phyloP scores from a whole-genome alignment of 257 asterid genomes.

The Plantago major region DNA sequence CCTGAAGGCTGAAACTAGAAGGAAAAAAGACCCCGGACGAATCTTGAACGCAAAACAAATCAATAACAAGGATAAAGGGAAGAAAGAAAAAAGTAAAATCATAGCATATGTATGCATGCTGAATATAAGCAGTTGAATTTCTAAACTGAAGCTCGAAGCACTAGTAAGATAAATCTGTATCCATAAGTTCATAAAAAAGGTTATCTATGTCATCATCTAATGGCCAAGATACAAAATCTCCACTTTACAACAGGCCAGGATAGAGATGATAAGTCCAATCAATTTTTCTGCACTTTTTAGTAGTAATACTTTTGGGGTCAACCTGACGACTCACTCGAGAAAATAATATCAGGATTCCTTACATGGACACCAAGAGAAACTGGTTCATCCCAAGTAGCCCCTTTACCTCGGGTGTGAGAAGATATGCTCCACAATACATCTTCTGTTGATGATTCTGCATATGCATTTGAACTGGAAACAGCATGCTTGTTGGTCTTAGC shows the following conservation, averaged over 20 bases:
- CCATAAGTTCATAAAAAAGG: not conserved
- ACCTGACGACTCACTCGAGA: constrained; percentile 37
- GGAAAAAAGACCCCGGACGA: not conserved
- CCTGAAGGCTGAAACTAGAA: not conserved
- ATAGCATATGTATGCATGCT: not conserved
- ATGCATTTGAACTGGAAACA: constrained; percentile 33
- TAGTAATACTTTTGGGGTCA: constrained; percentile 7
- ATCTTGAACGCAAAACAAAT: not conserved
- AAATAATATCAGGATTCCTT: constrained; percentile 71
- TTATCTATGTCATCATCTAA: constrained; percentile 5
- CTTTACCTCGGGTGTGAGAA: constrained; percentile 30
- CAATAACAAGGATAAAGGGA: no score
- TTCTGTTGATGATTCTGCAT: constrained; percentile 30
- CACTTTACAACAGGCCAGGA: constrained; percentile 14
- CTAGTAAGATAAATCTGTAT: not conserved
- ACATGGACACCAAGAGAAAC: constrained; percentile 49
- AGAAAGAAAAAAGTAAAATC: no score
- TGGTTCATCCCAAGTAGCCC: constrained; percentile 41
- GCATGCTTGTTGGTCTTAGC: constrained; percentile 32
- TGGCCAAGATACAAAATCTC: constrained; percentile 3
- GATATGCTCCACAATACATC: constrained; percentile 76
- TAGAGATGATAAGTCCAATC: constrained; percentile 21
- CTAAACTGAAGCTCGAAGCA: not conserved
- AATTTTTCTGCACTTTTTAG: not conserved
- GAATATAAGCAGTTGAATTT: not conserved